These are phyloP conservation scores for Calocybe gambosa DNA, from an alignment of 1,284 basidiomycete genomes.

Conservation along the genomic window DNA sequence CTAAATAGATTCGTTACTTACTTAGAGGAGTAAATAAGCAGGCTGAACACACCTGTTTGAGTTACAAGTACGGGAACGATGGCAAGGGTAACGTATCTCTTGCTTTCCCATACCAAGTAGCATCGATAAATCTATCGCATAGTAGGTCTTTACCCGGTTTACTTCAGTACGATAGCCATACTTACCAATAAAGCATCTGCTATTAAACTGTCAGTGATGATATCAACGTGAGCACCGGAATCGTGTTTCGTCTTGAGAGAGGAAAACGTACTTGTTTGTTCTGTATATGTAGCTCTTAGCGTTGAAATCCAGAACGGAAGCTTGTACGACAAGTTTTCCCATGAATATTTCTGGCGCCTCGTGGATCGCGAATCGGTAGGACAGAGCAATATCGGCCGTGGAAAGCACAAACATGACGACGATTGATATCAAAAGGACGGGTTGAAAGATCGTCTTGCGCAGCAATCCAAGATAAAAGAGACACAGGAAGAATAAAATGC, in stretches of 20 bases:
- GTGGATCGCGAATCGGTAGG: conserved; percentile 17
- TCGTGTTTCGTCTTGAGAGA: no score
- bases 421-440: conserved; percentile 15
- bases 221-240: background rate
- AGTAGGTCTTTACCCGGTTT: background rate
- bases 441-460: conserved; percentile 6
- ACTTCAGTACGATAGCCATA: background rate
- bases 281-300: conserved; percentile 20
- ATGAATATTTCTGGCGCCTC: conserved; percentile 14
- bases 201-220: conserved; percentile 14
- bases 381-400: conserved; percentile 21
- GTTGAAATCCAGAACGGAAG: background rate
- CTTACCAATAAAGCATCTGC: conserved; percentile 20
- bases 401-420: conserved; percentile 20
- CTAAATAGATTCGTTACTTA: conserved; percentile 2
- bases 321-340: background rate
- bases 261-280: conserved; percentile 21
- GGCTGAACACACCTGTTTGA: conserved; percentile 17
- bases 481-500: conserved; percentile 17
- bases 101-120: conserved; percentile 21
- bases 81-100: conserved; percentile 15
- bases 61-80: conserved; percentile 18
- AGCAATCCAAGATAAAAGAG: conserved; percentile 6
- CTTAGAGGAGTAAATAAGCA: no score
- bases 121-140: conserved; percentile 21